phyloP scores from a whole-genome alignment of 371 early-diverging fungal species.

The Coelomomyces lativittatus region DNA sequence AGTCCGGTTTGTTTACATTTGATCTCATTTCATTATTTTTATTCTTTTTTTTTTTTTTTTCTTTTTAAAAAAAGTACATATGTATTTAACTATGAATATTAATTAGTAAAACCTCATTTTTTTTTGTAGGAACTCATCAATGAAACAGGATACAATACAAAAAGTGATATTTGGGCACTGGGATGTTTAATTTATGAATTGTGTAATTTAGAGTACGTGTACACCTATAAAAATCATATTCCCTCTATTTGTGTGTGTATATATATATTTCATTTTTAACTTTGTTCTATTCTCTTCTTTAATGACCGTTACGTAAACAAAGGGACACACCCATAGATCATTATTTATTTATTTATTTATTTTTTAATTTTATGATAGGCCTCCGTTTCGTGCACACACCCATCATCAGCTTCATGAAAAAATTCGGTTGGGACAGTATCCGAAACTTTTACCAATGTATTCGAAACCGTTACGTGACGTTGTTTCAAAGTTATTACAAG shows the following conservation, averaged over 20 bases:
- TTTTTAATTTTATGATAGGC: no score
- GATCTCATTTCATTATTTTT: no score
- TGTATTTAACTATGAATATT: neutral
- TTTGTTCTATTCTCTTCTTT: no score
- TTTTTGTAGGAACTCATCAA: constrained; percentile 33
- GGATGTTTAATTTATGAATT: constrained; percentile 52
- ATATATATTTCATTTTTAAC: no score
- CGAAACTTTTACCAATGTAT: constrained; percentile 24
- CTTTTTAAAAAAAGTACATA: no score
- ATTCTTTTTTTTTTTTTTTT: no score
- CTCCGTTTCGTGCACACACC: constrained; percentile 44
- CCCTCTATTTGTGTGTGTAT: no score
- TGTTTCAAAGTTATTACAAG: constrained; percentile 28
- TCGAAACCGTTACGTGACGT: constrained; percentile 19
- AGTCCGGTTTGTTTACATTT: constrained; percentile 24
- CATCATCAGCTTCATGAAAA: constrained; percentile 25
- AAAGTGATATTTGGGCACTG: constrained; percentile 51
- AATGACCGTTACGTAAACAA: no score
- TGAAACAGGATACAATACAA: constrained; percentile 37
- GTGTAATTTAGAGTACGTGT: constrained; percentile 44
- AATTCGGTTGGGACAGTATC: constrained; percentile 25
- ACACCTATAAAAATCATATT: neutral
- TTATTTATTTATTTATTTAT: neutral
- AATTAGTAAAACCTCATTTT: neutral
- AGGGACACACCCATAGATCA: no score